Evolutionary conservation across 2,329 filamentous ascomycete genomes (phyloP).

Genomic region (Diaporthe eres): DNA sequence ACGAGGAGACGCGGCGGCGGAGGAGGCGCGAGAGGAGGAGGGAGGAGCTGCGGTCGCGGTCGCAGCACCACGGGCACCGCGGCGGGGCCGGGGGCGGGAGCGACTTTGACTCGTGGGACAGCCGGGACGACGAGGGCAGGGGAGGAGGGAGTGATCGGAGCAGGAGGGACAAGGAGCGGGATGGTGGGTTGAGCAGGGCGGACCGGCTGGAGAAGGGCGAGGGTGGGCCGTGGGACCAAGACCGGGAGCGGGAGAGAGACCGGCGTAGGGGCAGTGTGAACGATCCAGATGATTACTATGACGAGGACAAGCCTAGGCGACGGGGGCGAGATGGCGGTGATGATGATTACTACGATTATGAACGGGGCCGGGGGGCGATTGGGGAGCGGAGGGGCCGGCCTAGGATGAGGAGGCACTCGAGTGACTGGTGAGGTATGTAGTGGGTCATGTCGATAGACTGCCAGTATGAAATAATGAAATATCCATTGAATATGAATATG

Average conservation of each 20-base stretch:
- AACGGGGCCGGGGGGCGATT: constrained; percentile 18
- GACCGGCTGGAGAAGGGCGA: constrained; percentile 39
- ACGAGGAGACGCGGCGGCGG: constrained; percentile 37
- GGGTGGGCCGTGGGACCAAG: constrained; percentile 14
- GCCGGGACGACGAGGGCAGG: neutral
- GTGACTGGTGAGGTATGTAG: constrained; percentile 34
- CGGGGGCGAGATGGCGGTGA: neutral
- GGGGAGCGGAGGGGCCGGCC: constrained; percentile 35
- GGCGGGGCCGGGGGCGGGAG: neutral
- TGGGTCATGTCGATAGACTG: neutral
- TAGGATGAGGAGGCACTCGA: constrained; percentile 38
- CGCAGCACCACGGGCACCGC: constrained; percentile 8
- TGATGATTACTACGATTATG: constrained; percentile 31
- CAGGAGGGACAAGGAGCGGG: neutral
- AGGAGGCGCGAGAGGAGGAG: neutral
- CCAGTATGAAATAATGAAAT: neutral
- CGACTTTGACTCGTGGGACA: neutral
- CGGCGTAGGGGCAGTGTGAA: neutral
- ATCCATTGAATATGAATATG: no score
- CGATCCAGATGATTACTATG: neutral
- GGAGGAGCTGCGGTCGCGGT: constrained; percentile 17
- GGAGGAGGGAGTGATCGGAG: neutral
- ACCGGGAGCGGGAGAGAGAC: constrained; percentile 3
- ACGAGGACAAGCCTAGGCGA: constrained; percentile 8
- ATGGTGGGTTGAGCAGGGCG: constrained; percentile 26